Conservation (phyloP, 805 yeast species). For the Candida pseudofarinosa region DNA sequence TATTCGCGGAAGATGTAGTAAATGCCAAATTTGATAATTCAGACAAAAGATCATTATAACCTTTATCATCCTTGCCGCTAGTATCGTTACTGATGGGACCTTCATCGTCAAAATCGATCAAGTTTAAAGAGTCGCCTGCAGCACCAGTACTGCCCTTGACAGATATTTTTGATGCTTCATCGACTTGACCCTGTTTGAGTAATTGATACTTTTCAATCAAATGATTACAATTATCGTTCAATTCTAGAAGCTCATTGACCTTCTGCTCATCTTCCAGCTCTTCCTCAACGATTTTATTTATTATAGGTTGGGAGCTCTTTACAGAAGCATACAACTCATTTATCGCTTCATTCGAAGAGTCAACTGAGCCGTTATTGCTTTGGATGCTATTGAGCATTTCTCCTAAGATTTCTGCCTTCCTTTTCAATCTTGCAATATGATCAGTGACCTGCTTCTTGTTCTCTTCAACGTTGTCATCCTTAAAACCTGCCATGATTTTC, state of each 20-base stretch:
- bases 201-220: conserved; percentile 63
- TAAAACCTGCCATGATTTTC: conserved; percentile 98
- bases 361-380: conserved; percentile 35
- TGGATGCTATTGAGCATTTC: conserved; percentile 70
- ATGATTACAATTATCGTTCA: conserved; percentile 73
- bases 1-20: conserved; percentile 11
- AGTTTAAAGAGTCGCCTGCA: conserved; percentile 28
- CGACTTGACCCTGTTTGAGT: conserved; percentile 60
- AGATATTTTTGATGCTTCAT: conserved; percentile 48
- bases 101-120: conserved; percentile 43
- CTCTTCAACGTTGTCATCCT: conserved; percentile 71
- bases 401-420: conserved; percentile 81
- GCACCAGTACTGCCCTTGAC: conserved; percentile 21
- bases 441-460: conserved; percentile 76
- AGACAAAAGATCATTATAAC: conserved; percentile 67
- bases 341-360: conserved; percentile 64
- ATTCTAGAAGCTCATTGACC: conserved; percentile 57
- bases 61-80: conserved; percentile 29
- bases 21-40: conserved; percentile 65
- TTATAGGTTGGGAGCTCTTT: conserved; percentile 81
- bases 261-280: conserved; percentile 67
- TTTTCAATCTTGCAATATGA: conserved; percentile 76
- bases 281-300: conserved; percentile 78
- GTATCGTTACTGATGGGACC: conserved; percentile 29
- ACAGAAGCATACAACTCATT: conserved; percentile 73